Evolutionary conservation across 805 yeast species (phyloP).

Genomic region (Starmerella cellae): DNA sequence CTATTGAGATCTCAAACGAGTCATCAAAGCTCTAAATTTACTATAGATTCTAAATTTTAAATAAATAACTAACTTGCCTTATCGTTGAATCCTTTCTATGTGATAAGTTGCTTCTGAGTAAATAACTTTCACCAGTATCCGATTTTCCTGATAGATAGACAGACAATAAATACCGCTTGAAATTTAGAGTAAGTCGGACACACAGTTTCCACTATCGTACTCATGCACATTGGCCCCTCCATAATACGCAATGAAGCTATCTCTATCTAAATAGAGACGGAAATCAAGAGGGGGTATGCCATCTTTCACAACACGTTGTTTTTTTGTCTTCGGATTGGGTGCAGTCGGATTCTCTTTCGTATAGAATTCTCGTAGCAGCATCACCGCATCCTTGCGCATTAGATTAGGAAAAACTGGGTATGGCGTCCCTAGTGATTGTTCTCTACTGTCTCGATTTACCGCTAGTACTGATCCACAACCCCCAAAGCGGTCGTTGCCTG

Average conservation of each 20-base stretch:
- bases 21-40: conserved; percentile 20
- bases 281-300: conserved; percentile 44
- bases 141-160: too few species aligned
- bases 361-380: conserved; percentile 69
- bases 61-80: too few species aligned
- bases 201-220: conserved; percentile 11
- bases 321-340: conserved; percentile 66
- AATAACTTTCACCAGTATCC: too few species aligned
- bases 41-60: neutral
- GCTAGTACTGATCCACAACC: conserved; percentile 82
- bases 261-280: conserved; percentile 37
- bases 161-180: neutral
- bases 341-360: conserved; percentile 74
- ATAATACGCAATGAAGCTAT: conserved; percentile 40
- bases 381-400: conserved; percentile 65
- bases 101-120: too few species aligned
- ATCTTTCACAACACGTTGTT: conserved; percentile 40
- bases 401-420: conserved; percentile 66
- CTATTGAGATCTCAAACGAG: conserved; percentile 42
- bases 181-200: neutral
- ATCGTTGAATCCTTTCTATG: too few species aligned
- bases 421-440: conserved; percentile 22
- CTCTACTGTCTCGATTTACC: conserved; percentile 36
- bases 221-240: conserved; percentile 30
- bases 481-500: conserved; percentile 91